Base-by-base conservation (phyloP, 139 green algal genomes). In the Nannochloris sp. region DNA sequence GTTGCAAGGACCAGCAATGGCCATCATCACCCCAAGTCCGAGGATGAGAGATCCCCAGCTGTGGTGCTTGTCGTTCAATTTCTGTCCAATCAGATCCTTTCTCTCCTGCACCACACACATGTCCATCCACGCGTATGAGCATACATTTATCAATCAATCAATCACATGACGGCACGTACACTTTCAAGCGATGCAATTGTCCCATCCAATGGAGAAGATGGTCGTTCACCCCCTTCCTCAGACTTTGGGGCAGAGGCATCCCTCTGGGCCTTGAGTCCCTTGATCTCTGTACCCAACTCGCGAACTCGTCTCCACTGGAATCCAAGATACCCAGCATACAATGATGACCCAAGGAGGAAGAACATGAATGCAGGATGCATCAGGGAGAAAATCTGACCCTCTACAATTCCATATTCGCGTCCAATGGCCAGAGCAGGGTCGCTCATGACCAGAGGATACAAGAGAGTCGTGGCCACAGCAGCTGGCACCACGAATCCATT, bases 311-410 rank as follows among this genome's bases (percentile, higher is more conserved):
- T 74, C 79, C 85, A 93, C 79, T 98, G 88, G 62, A 71, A 92
- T 43, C 93, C 93, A 4, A 97, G 86, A 44, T 82, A 97, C 13
- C 79, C 93, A 5, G 91, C 81, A 50, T 90, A 98, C 1, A 84
- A n/a, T 1, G 81, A 91, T 30, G 67, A 46, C 8, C 56, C 70
- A 29, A 97, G 89, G n/a, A 97, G 75, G 60, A 67, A 68, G 60
- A 76, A 57, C 88, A 96, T 93, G 4, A 94, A 71, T 1, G 77
- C 71, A 6, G 92, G 90, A 68, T 97, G 90, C 28, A 90, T 66
- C 5, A 94, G 53, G 25, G 67, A 79, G 20, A 79, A 53, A 37
- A 63, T 71, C 12, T 63, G 70, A 31, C 70, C 70, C 44, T 67
- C 68, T 48, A 76, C 10, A 12, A 66, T 66, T 37, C 63, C 60